Evolutionary conservation across 305 asterid species (phyloP).

Genomic region (Plantago rigida): DNA sequence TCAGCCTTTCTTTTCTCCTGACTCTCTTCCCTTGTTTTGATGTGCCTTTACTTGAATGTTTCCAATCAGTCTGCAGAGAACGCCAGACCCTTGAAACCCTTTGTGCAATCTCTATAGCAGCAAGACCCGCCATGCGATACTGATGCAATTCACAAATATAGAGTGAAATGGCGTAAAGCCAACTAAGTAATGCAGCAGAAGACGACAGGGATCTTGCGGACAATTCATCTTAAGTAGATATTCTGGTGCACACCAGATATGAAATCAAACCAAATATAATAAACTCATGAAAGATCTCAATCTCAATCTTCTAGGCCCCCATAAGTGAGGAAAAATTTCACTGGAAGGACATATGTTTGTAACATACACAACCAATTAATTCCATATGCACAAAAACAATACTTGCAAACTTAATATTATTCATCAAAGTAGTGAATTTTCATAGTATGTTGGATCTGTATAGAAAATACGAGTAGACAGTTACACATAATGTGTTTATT

Average conservation of each 20-base stretch:
- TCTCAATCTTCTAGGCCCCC: background rate
- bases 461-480: too few species aligned
- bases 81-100: slow-evolving; percentile 90
- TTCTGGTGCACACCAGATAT: slow-evolving; percentile 13
- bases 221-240: slow-evolving; percentile 16
- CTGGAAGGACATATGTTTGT: too few species aligned
- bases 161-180: slow-evolving; percentile 25
- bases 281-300: background rate
- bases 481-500: too few species aligned
- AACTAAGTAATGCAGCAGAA: slow-evolving; percentile 18
- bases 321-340: background rate
- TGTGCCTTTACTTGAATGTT: slow-evolving; percentile 60
- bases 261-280: slow-evolving; percentile 14
- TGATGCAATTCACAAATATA: slow-evolving; percentile 36
- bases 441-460: too few species aligned
- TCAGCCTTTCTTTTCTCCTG: slow-evolving; percentile 61
- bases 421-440: too few species aligned
- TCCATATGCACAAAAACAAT: too few species aligned
- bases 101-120: slow-evolving; percentile 95
- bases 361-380: too few species aligned
- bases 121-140: slow-evolving; percentile 98
- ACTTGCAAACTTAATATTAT: too few species aligned
- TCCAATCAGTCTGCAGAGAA: slow-evolving; percentile 75
- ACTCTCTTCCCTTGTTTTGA: slow-evolving; percentile 61
- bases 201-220: slow-evolving; percentile 16